phyloP scores from a whole-genome alignment of 176 grass and related monocot genomes.

The bread wheat (Triticum aestivum) region IWGSC_CS_RefSeq_v2.1 NC_057804.1:94765931-94766430 shows the following conservation, averaged over 20 bases:
- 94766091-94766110: neutral
- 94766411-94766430: too few species aligned
- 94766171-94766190: neutral
- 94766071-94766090: conserved; percentile 13
- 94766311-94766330: neutral
- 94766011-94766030: conserved; percentile 77
- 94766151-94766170: neutral
- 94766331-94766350: neutral
- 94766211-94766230: neutral
- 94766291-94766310: neutral
- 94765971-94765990: conserved; percentile 78
- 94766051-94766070: neutral
- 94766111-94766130: neutral
- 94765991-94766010: conserved; percentile 80
- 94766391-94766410: too few species aligned
- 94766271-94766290: neutral
- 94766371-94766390: neutral
- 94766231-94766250: neutral
- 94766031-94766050: conserved; percentile 62
- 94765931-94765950: conserved; percentile 74
- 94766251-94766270: neutral
- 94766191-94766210: neutral
- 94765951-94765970: conserved; percentile 98
- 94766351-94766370: neutral
- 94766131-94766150: neutral